These are phyloP conservation scores for Cicer arietinum DNA, from an alignment of 306 rosid genomes.

Conservation along the genomic window DNA sequence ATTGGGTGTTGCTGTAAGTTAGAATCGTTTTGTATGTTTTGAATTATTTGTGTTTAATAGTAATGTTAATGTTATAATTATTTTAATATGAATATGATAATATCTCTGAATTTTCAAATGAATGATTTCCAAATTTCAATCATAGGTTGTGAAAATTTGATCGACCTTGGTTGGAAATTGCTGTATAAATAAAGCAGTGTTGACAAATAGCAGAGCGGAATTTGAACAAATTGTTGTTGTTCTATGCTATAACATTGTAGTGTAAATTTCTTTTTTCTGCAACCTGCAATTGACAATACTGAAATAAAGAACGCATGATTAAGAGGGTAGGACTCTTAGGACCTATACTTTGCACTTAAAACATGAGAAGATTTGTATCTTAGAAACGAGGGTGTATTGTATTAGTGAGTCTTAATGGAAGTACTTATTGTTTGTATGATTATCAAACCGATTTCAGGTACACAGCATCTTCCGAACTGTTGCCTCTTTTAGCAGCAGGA, in stretches of 20 bases:
- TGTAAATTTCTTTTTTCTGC: no score
- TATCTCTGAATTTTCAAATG: not conserved
- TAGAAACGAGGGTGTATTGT: not conserved
- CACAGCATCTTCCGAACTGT: slow-evolving; percentile 88
- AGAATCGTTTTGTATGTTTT: slow-evolving; percentile 2
- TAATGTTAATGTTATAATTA: not conserved
- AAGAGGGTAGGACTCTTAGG: not conserved
- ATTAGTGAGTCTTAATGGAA: not conserved
- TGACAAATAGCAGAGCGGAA: no score
- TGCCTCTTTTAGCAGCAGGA: slow-evolving; percentile 90
- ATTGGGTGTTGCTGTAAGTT: slow-evolving; percentile 93
- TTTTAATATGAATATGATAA: not conserved
- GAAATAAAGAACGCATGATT: not conserved
- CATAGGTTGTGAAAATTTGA: slow-evolving; percentile 6
- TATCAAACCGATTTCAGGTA: slow-evolving; percentile 61
- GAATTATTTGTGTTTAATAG: not conserved
- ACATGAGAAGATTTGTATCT: not conserved
- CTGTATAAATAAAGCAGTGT: not conserved
- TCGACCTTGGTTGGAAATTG: not conserved
- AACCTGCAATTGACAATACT: no score
- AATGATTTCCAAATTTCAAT: not conserved
- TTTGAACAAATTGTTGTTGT: no score
- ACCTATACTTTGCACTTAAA: not conserved
- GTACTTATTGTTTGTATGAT: slow-evolving; percentile 17
- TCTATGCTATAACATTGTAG: no score